Base-by-base conservation (phyloP, 1,139 yeast genomes). In the Yamadazyma kanchanaburiensis region DNA sequence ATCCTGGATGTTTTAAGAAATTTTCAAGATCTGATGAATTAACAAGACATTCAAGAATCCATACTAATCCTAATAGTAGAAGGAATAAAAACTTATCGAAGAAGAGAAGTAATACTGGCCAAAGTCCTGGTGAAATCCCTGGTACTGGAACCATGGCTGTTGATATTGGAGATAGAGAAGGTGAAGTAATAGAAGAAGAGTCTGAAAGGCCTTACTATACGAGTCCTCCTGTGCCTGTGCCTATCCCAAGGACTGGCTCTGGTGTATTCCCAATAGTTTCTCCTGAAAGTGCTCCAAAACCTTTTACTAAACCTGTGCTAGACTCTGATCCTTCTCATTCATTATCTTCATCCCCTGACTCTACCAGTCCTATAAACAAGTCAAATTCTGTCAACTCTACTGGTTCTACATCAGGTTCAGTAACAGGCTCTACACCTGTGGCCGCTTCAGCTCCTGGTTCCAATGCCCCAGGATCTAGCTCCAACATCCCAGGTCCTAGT, bases 11-110 rank as follows among this genome's bases (percentile, higher is more conserved):
- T 57, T 64, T 74, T 36, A 89, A 89, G 58, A 74, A 84, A 37
- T 89, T 89, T 51, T 79, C 91, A 31, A 69, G 97, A 35, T 77
- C 88, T 28, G 97, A 89, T 55, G 97, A 89, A 59, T 67, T 89
- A 38, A 89, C 96, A 19, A 70, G 97, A 45, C 97, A 89, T 55
- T 69, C 83, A 27, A 68, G 96, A 41, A 89, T 88, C 34, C 97
- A 89, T 55, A 77, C 83, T 13, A 84, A 85, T 50, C 91, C 91
- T 15, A 78, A 70, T 58, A 72, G 74, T 25, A 67, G 89, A 39
- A 65, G 86, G 41, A 75, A 77, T 37, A 70, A 73, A 48, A 64
- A 60, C 28, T 33, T 51, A 4, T 16, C 17, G 34, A 41, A 34
- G 30, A 48, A 38, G 31, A 42, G 20, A 18, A 18, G 39, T 26